phyloP scores from a whole-genome alignment of 805 yeast species.

The Babjeviella inositovora region DNA sequence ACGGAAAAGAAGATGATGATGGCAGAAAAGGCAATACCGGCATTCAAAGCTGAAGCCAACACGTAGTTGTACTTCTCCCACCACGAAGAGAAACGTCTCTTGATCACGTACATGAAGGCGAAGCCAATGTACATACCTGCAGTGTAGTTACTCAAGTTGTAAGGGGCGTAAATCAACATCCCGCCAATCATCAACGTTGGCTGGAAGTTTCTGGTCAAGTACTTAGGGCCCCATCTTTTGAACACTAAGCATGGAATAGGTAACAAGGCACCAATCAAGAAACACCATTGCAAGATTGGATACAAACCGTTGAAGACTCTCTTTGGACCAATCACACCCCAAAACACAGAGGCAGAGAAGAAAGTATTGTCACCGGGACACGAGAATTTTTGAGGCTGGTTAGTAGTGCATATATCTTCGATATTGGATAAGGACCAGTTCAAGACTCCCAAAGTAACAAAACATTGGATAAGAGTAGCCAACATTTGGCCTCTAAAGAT shows the following conservation, averaged over 20 bases:
- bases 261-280: constrained; percentile 30
- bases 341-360: constrained; percentile 25
- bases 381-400: constrained; percentile 10
- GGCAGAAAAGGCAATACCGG: constrained; percentile 26
- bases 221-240: constrained; percentile 1
- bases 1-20: constrained; percentile 18
- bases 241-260: constrained; percentile 4
- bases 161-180: constrained; percentile 20
- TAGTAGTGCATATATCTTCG: constrained; percentile 12
- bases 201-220: constrained; percentile 14
- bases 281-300: constrained; percentile 48
- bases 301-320: constrained; percentile 40
- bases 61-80: constrained; percentile 29
- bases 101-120: constrained; percentile 20
- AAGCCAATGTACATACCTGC: constrained; percentile 22
- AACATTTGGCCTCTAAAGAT: constrained; percentile 12
- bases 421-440: constrained; percentile 22
- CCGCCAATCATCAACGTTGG: constrained; percentile 26
- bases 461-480: constrained; percentile 4
- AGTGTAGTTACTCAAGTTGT: constrained; percentile 21
- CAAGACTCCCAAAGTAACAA: constrained; percentile 23
- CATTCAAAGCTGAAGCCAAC: constrained; percentile 22
- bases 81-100: constrained; percentile 18
- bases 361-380: constrained; percentile 6
- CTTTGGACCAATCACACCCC: constrained; percentile 41